phyloP scores from a whole-genome alignment of 306 rosid species.

The Luffa aegyptiaca region DNA sequence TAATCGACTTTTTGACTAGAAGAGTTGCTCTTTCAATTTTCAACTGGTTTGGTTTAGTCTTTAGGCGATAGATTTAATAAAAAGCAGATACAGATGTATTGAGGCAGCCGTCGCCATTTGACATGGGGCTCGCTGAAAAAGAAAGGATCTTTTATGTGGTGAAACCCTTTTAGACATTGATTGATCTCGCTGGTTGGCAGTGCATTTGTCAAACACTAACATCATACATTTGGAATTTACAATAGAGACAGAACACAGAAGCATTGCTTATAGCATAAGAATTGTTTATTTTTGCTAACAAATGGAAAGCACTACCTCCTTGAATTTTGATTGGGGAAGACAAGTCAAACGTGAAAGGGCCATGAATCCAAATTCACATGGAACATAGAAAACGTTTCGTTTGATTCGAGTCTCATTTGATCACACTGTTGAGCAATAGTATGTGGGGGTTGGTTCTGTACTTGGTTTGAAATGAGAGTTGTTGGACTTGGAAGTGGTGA shows the following conservation, averaged over 20 bases:
- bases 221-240: not conserved
- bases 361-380: not conserved
- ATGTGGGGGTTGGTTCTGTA: not conserved
- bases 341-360: not conserved
- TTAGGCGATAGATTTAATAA: not conserved
- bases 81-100: not conserved
- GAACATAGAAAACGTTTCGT: not conserved
- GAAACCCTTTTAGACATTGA: not conserved
- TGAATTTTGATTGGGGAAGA: not conserved
- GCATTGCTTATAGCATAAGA: not conserved
- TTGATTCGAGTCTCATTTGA: not conserved
- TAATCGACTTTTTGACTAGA: not conserved
- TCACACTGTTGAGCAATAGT: no score
- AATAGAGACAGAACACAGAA: not conserved
- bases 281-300: not conserved
- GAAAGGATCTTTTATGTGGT: not conserved
- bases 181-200: not conserved
- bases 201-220: not conserved
- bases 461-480: not conserved
- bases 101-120: not conserved
- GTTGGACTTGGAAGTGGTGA: not conserved
- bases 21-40: not conserved
- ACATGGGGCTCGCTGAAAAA: not conserved
- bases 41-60: not conserved
- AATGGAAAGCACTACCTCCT: not conserved